Base-by-base conservation (phyloP, 164 flowering plant genomes). In the Berberis thunbergii region DNA sequence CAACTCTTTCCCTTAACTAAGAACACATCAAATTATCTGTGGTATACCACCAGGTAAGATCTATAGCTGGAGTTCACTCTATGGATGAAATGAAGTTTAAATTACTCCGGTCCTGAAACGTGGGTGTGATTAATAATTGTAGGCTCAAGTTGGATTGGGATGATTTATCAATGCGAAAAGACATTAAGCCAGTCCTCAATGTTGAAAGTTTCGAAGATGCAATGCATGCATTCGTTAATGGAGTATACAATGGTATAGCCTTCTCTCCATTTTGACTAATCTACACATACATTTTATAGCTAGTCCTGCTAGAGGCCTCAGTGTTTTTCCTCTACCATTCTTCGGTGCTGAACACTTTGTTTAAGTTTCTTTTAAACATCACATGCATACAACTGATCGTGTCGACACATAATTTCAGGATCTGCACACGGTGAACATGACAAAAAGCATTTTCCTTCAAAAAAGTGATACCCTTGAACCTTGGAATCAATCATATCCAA, bases 141-240 rank as follows among this genome's bases (percentile, higher is more conserved):
- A 81, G 80, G 99, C 61, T 95, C 10, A 64, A 74, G 1, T 48
- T 94, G 62, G 66, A 49, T 7, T 53, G 38, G 0, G 50, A 55
- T 7, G 99, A 95, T 67, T 52, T 95, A 57, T 86, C 95, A 3
- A 57, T 62, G 72, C 65, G 74, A 45, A 49, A 64, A 0, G 79
- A 76, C 53, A 70, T 78, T 46, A 60, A 26, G 7, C 93, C 96
- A 53, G 84, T 89, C 42, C 67, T 91, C 13, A 73, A 81, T 43
- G 74, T 91, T 60, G 68, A 82, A 8, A 85, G 80, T 73, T 84
- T 87, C 64, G 99, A 97, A 9, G 94, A 95, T 71, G 90, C 80
- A 11, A 44, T 95, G 77, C 73, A 69, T 45, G 90, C 78, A 1
- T 91, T 82, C 43, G 84, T 91, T 12, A 95, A 95, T 62, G 92